A percentile compares a stretch with the other conserved stretches of the same genome.
Conservation (phyloP, 495 filamentous ascomycete species). For the Talaromyces thailandensis region DNA sequence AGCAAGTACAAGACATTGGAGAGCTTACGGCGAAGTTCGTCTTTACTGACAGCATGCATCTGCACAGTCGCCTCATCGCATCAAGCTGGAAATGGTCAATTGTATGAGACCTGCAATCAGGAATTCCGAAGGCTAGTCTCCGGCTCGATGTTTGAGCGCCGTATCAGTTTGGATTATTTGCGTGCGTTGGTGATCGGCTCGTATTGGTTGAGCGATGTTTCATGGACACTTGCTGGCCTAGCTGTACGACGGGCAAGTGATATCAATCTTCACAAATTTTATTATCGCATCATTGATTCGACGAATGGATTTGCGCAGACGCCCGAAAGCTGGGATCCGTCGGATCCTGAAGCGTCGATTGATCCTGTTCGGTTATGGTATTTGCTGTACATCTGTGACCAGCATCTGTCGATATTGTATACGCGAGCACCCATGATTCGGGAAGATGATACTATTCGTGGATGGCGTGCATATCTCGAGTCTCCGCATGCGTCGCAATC, state of each 20-base stretch:
- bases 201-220: slow-evolving; percentile 36
- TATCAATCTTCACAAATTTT: slow-evolving; percentile 27
- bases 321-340: slow-evolving; percentile 2
- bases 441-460: slow-evolving; percentile 25
- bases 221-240: slow-evolving; percentile 31
- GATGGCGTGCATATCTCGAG: slow-evolving; percentile 24
- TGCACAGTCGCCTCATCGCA: slow-evolving; percentile 36
- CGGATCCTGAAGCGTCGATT: slow-evolving; percentile 10
- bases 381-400: slow-evolving; percentile 35
- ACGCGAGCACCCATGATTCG: slow-evolving; percentile 33
- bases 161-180: slow-evolving; percentile 28
- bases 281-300: slow-evolving; percentile 14
- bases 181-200: slow-evolving; percentile 32
- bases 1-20: slow-evolving; percentile 22
- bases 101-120: slow-evolving; percentile 31
- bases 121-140: slow-evolving; percentile 32
- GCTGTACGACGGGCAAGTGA: slow-evolving; percentile 36
- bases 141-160: slow-evolving; percentile 30
- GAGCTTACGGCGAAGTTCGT: slow-evolving; percentile 20
- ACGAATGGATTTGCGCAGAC: slow-evolving; percentile 15
- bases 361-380: slow-evolving; percentile 33
- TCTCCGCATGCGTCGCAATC: slow-evolving; percentile 22
- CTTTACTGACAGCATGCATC: slow-evolving; percentile 29
- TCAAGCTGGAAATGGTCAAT: slow-evolving; percentile 20
- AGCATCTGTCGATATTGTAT: slow-evolving; percentile 36